Base-by-base conservation (phyloP, 495 filamentous ascomycete genomes). In the Penicillium arizonense region DNA sequence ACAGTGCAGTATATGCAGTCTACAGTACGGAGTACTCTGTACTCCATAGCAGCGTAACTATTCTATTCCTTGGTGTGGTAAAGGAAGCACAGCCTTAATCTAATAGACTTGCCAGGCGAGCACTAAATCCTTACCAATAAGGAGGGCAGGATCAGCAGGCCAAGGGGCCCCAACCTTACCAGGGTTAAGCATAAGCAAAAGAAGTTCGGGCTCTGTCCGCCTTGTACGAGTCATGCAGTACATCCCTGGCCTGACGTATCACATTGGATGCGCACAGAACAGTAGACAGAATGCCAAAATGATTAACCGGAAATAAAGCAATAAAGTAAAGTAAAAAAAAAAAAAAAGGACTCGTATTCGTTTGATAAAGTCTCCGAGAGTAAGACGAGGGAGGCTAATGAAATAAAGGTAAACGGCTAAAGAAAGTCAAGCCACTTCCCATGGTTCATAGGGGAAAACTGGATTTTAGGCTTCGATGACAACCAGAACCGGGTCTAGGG, bases 181-280 rank as follows among this genome's bases (percentile, higher is more conserved):
- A 59, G 68, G 64, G 69, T 74, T 74, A 74, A 74, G 71, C 71
- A 73, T 74, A 74, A 71, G 63, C 61, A 63, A 35, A 51, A 58
- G 63, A 58, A 53, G 56, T 56, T 66, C 57, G 63, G 63, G 41
- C 63, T 57, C 42, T 51, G 61, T 55, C 61, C 55, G 59, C 39
- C 36, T 53, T 11, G 48, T 57, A 52, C 56, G 59, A 65, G 50
- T 61, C 61, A 64, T 63, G 59, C 51, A 43, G 28, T 23, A 28
- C 42, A 59, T 61, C 56, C 56, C 61, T 63, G 9, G 51, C 33
- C 46, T 54, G 63, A 57, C 52, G 52, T 58, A 61, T 66, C 63
- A 66, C 53, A 63, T 49, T 55, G 43, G 44, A 57, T 48, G 18
- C 34, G 44, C 34, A 32, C 28, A 12, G 16, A 4, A 33, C 11